Conservation (phyloP, 2,329 filamentous ascomycete species). For the Botrytis deweyae region DNA sequence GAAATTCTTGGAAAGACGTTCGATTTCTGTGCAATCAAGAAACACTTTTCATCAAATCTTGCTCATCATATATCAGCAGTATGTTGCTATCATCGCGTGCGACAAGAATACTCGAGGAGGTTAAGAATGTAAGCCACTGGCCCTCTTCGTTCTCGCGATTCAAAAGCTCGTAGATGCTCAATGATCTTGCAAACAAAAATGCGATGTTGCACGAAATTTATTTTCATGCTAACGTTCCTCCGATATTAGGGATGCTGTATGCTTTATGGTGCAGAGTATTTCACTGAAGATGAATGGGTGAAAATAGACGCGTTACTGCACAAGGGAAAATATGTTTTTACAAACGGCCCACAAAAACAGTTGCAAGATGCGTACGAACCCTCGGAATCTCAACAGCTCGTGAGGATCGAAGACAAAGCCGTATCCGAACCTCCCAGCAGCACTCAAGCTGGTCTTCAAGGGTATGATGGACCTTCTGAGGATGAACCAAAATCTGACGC, state of each 20-base stretch:
- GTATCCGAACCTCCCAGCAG: background rate
- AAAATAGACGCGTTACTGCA: constrained; percentile 35
- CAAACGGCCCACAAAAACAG: constrained; percentile 26
- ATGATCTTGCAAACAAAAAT: background rate
- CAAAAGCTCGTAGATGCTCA: background rate
- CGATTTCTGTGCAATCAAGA: background rate
- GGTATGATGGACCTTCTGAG: background rate
- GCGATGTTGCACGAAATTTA: background rate
- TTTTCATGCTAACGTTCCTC: background rate
- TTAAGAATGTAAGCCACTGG: background rate
- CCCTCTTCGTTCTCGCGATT: background rate
- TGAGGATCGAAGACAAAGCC: background rate
- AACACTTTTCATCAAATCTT: background rate
- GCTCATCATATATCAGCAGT: background rate
- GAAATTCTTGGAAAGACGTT: background rate
- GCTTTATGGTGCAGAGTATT: constrained; percentile 36
- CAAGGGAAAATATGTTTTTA: constrained; percentile 36
- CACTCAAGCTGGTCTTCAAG: background rate
- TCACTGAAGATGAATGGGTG: constrained; percentile 38
- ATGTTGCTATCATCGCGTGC: background rate
- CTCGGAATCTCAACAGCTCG: background rate
- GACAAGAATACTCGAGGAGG: background rate
- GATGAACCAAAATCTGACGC: background rate
- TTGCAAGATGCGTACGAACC: background rate
- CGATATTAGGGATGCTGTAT: constrained; percentile 26